These are phyloP conservation scores for Apophysomyces ossiformis DNA, from an alignment of 371 early-diverging fungal species.

Conservation along the genomic window DNA sequence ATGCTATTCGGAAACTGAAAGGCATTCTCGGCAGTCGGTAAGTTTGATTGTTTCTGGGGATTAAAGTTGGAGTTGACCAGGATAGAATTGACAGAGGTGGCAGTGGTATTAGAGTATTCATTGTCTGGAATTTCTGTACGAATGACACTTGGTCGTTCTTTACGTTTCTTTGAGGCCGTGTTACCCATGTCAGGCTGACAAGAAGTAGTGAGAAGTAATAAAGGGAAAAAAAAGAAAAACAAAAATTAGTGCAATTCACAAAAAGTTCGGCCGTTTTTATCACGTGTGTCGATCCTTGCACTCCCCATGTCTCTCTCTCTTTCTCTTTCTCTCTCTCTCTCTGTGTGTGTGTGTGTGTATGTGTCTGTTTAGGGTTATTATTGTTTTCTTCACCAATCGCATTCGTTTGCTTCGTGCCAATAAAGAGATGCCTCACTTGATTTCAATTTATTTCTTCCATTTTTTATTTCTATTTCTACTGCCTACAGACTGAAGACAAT, in stretches of 20 bases:
- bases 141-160: constrained; percentile 44
- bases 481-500: constrained; percentile 23
- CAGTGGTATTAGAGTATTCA: constrained; percentile 41
- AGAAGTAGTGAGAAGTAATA: constrained; percentile 19
- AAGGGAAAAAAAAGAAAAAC: constrained; percentile 16
- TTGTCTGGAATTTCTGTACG: constrained; percentile 44
- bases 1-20: constrained; percentile 20
- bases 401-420: background rate
- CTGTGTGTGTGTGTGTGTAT: no score
- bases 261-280: background rate
- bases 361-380: no score
- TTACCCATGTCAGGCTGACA: constrained; percentile 23
- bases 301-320: constrained; percentile 1
- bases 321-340: background rate
- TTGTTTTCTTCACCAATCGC: background rate
- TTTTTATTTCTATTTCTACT: background rate
- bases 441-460: background rate
- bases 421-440: no score
- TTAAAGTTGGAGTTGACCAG: constrained; percentile 34
- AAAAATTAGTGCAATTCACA: background rate
- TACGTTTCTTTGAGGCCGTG: constrained; percentile 38
- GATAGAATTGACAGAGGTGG: constrained; percentile 46
- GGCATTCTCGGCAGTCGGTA: constrained; percentile 13
- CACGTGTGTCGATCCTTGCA: constrained; percentile 13
- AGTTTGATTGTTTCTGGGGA: constrained; percentile 10